Evolutionary conservation across 192 early-diverging fungal genomes (phyloP).

Genomic region (Lobosporangium transversale): DNA sequence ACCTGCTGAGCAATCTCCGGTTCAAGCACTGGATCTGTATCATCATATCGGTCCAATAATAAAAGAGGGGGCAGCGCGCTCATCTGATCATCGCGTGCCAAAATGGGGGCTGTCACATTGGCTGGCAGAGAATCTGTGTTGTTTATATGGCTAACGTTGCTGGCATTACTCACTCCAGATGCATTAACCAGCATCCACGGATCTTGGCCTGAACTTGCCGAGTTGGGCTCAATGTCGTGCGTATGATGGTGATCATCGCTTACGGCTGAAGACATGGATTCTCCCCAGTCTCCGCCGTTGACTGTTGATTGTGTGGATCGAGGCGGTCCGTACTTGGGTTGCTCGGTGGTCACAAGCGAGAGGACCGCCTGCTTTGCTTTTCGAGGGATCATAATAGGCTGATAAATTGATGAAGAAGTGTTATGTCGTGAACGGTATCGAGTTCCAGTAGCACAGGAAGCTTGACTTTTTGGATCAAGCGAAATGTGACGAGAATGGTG

Average conservation of each 20-base stretch:
- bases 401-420: slow-evolving; percentile 24
- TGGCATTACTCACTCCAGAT: slow-evolving; percentile 22
- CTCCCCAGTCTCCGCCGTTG: slow-evolving; percentile 40
- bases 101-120: slow-evolving; percentile 12
- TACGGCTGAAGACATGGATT: background rate
- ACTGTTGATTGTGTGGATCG: slow-evolving; percentile 39
- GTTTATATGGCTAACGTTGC: background rate
- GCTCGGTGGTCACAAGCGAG: slow-evolving; percentile 43
- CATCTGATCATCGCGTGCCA: slow-evolving; percentile 33
- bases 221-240: slow-evolving; percentile 25
- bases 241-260: slow-evolving; percentile 12
- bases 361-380: slow-evolving; percentile 29
- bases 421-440: slow-evolving; percentile 29
- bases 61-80: slow-evolving; percentile 45
- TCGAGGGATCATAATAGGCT: slow-evolving; percentile 38
- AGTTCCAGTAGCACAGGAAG: slow-evolving; percentile 4
- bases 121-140: background rate
- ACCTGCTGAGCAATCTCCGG: slow-evolving; percentile 59
- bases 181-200: slow-evolving; percentile 41
- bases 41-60: slow-evolving; percentile 52
- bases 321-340: slow-evolving; percentile 30
- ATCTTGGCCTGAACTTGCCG: slow-evolving; percentile 15
- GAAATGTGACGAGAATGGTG: slow-evolving; percentile 27
- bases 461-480: slow-evolving; percentile 8
- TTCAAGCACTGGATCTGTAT: slow-evolving; percentile 59